Conservation (phyloP, 257 asterid species). For the Coffea canephora region DNA sequence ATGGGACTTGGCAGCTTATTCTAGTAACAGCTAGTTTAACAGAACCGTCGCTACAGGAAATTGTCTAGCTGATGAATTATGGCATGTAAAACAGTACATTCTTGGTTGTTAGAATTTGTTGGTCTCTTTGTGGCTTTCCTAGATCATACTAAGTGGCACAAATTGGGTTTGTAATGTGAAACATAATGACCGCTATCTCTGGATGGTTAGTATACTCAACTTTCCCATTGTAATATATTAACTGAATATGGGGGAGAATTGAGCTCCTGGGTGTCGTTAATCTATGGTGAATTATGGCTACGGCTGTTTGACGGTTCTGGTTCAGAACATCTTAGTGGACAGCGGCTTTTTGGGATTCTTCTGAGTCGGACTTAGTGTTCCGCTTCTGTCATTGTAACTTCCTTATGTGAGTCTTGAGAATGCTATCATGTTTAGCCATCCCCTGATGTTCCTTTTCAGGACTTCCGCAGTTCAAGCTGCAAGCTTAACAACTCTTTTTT, state of each 20-base stretch:
- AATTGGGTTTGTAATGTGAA: background rate
- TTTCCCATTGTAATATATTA: background rate
- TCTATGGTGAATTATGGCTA: background rate
- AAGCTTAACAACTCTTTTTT: background rate
- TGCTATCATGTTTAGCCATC: background rate
- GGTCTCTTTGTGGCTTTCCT: background rate
- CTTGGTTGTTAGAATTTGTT: background rate
- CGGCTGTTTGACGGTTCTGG: background rate
- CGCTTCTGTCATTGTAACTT: background rate
- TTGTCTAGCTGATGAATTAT: background rate
- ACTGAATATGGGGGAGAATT: background rate
- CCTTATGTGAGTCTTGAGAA: background rate
- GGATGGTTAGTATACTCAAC: background rate
- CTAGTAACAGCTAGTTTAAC: background rate
- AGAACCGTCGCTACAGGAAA: background rate
- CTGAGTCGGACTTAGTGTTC: background rate
- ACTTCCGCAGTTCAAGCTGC: slow-evolving; percentile 3
- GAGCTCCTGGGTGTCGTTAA: background rate
- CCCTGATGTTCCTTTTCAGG: background rate
- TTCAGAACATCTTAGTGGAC: background rate
- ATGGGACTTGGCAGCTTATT: background rate
- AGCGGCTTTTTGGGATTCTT: background rate
- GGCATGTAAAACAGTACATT: background rate
- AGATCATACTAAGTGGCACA: background rate
- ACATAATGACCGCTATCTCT: background rate